Evolutionary conservation across 768 basidiomycete species (phyloP), one percentile per base, ranked within the genome.

Genomic region (Tylopilus cervinicoccineus): DNA sequence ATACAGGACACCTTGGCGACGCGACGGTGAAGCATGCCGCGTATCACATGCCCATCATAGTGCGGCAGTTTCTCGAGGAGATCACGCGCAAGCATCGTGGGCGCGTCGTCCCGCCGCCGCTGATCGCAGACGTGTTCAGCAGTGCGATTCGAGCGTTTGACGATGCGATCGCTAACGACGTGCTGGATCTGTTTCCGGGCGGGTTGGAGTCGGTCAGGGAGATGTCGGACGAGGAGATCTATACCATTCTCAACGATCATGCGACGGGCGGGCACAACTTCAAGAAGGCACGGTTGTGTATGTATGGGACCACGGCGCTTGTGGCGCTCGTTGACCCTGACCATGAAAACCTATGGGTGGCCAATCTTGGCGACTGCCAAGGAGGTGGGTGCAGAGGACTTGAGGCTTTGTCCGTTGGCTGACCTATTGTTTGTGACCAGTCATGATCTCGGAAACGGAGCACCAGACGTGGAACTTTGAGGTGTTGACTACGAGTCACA

Each of bases 321-420:
- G 76, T 89, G 34, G 77, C 87, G 9, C 73, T 90, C 31, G 76
- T 84, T 34, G 86, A 88, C 67, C 84, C 86, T 29, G 72, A 79
- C 17, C 76, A 78, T 53, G 72, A 77, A 58, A 79, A 87, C 53
- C 69, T 89, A 19, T 90, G 88, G 88, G 68, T 89, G 39, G 87
- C 86, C 6, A 88, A 88, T 59, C 72, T 90, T 23, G 88, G 88
- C 13, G 88, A 90, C 60, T 88, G 85, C 63, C 83, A 86, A 73
- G 85, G 85, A 51, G 73, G 86, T 86, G 54, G 53, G 83, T 70
- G 22, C 37, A 14, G 20, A 14, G 2, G 2, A 6, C 43, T 22
- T 24, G 26, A 2, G 14, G 19, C 13, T 28, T 39, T 19, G 17
- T 13, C 41, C 3, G 29, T 38, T 50, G 36, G 44, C 50, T 50